A percentile compares a stretch with the other conserved stretches of the same genome.
These are phyloP conservation scores for Solanum appendiculatum DNA, from an alignment of 257 asterid genomes.

Conservation along the genomic window DNA sequence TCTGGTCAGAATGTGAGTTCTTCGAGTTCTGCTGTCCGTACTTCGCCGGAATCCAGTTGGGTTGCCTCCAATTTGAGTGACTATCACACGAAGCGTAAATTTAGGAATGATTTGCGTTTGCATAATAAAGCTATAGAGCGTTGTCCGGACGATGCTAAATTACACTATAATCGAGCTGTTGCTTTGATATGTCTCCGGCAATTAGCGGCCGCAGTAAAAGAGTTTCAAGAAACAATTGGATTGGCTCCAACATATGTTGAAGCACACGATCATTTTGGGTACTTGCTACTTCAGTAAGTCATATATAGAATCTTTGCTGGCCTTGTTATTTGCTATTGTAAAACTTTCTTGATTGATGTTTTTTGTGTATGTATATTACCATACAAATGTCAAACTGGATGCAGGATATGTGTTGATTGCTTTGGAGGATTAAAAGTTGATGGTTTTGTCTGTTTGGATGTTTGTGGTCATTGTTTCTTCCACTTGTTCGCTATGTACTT, in stretches of 20 bases:
- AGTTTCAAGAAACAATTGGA: constrained; percentile 59
- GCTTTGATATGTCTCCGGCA: constrained; percentile 47
- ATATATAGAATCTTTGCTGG: background rate
- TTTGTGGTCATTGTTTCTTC: too few relatives aligned
- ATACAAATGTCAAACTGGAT: too few relatives aligned
- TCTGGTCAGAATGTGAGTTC: constrained; percentile 30
- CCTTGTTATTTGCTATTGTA: background rate
- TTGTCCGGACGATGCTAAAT: constrained; percentile 40
- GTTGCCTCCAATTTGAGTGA: background rate
- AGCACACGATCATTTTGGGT: constrained; percentile 69
- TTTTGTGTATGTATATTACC: too few relatives aligned
- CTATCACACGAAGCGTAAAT: constrained; percentile 54
- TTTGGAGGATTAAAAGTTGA: too few relatives aligned
- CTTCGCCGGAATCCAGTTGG: background rate
- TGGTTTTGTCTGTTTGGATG: too few relatives aligned
- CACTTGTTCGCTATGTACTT: too few relatives aligned
- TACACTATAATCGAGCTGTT: constrained; percentile 47
- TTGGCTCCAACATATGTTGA: constrained; percentile 54
- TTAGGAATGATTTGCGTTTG: constrained; percentile 39
- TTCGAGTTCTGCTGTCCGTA: background rate
- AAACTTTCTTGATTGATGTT: too few relatives aligned
- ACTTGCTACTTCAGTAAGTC: constrained; percentile 51
- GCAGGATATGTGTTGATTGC: too few relatives aligned
- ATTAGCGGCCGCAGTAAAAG: constrained; percentile 42
- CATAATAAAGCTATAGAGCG: constrained; percentile 60